These are phyloP conservation scores for Penicillium coprophilum DNA, from an alignment of 495 filamentous ascomycete genomes.

Conservation along the genomic window DNA sequence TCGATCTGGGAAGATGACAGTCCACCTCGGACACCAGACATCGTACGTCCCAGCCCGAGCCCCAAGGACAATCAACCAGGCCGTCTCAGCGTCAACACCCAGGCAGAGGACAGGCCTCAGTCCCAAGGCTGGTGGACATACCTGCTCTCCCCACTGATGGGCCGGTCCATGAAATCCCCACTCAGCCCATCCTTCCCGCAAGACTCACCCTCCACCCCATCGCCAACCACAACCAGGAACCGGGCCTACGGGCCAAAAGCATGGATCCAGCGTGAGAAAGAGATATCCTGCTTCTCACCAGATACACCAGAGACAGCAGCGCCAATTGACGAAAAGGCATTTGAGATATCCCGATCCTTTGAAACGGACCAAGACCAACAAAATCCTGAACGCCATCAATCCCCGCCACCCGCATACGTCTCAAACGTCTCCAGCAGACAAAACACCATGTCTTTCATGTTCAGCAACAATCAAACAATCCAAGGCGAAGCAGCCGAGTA, in stretches of 20 bases:
- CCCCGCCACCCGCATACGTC: conserved; percentile 8
- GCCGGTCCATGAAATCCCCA: conserved; percentile 40
- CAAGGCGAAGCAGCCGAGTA: conserved; percentile 53
- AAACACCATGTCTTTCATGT: conserved; percentile 28
- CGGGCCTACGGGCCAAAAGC: conserved; percentile 12
- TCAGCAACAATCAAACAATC: conserved; percentile 26
- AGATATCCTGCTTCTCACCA: conserved; percentile 41
- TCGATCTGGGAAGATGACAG: conserved; percentile 61
- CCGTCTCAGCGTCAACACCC: conserved; percentile 42
- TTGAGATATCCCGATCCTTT: conserved; percentile 6
- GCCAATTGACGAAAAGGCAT: conserved; percentile 15
- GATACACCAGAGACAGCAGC: conserved; percentile 27
- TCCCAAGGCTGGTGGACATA: conserved; percentile 90
- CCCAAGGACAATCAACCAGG: conserved; percentile 25
- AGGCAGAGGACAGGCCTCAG: conserved; percentile 46
- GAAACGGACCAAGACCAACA: background rate
- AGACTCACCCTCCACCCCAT: conserved; percentile 31
- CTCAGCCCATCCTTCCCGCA: conserved; percentile 31
- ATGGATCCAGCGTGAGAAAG: conserved; percentile 44
- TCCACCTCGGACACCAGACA: conserved; percentile 24
- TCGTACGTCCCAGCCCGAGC: conserved; percentile 13
- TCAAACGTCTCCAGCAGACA: conserved; percentile 8
- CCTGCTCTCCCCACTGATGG: conserved; percentile 72
- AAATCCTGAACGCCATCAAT: conserved; percentile 4
- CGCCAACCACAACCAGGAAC: conserved; percentile 29